These are phyloP conservation scores for Megacollybia marginata DNA, from an alignment of 768 basidiomycete genomes.

Conservation along the genomic window DNA sequence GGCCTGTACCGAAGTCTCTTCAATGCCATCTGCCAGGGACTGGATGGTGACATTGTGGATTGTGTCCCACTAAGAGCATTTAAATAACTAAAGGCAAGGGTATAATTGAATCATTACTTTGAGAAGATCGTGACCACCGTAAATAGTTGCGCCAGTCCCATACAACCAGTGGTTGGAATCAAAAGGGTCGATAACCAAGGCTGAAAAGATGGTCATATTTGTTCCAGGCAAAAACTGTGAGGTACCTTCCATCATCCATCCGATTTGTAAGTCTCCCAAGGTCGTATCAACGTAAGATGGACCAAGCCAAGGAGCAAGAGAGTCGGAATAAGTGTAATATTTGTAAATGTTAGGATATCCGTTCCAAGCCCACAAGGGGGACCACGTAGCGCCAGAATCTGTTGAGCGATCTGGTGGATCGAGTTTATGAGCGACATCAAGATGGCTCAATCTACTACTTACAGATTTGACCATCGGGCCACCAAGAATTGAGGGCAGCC, in stretches of 20 bases:
- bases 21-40: slow-evolving; percentile 56
- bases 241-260: slow-evolving; percentile 67
- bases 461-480: slow-evolving; percentile 27
- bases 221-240: neutral
- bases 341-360: slow-evolving; percentile 23
- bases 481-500: slow-evolving; percentile 56
- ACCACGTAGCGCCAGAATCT: slow-evolving; percentile 53
- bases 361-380: slow-evolving; percentile 49
- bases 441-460: neutral
- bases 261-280: slow-evolving; percentile 42
- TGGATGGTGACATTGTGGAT: slow-evolving; percentile 50
- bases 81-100: neutral
- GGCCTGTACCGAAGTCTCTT: slow-evolving; percentile 52
- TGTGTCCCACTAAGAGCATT: slow-evolving; percentile 43
- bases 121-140: slow-evolving; percentile 49
- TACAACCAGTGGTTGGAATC: slow-evolving; percentile 66
- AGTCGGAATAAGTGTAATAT: slow-evolving; percentile 48
- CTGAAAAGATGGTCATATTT: slow-evolving; percentile 15
- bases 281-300: slow-evolving; percentile 36
- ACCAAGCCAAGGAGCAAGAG: slow-evolving; percentile 55
- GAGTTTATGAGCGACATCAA: slow-evolving; percentile 52
- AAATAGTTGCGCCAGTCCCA: slow-evolving; percentile 61
- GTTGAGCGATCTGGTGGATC: slow-evolving; percentile 46
- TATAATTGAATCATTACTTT: slow-evolving; percentile 17
- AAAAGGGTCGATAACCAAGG: slow-evolving; percentile 54